These are phyloP conservation scores for Hygrophorus russula DNA, from an alignment of 768 basidiomycete genomes.

Conservation along the genomic window DNA sequence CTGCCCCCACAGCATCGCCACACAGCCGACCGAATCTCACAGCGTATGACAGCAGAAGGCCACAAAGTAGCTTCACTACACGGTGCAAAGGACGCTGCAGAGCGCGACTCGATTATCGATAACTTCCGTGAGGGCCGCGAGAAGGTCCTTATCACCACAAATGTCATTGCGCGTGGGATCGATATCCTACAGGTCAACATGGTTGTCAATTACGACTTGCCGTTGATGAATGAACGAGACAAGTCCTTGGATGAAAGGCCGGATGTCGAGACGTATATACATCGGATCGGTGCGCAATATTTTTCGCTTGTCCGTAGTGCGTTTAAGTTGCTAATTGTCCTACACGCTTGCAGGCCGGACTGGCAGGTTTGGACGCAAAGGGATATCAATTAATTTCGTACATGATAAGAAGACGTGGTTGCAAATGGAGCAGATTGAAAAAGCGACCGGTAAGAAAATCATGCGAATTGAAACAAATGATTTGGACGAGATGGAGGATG, in stretches of 20 bases:
- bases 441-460: constrained; percentile 66
- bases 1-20: constrained; percentile 54
- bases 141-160: constrained; percentile 94
- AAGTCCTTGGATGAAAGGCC: constrained; percentile 46
- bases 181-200: constrained; percentile 99
- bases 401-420: constrained; percentile 80
- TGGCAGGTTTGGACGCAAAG: constrained; percentile 94
- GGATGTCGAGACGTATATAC: constrained; percentile 95
- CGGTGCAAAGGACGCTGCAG: constrained; percentile 81
- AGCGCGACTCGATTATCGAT: constrained; percentile 90
- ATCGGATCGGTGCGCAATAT: constrained; percentile 73
- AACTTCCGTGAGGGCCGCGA: constrained; percentile 92
- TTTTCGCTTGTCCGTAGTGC: background rate
- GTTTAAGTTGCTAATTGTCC: background rate
- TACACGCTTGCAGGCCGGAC: constrained; percentile 64
- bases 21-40: constrained; percentile 86
- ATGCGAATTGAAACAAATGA: constrained; percentile 82
- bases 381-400: constrained; percentile 96
- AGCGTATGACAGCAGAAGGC: constrained; percentile 84
- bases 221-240: constrained; percentile 67
- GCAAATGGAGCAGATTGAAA: constrained; percentile 87
- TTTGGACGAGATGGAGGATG: constrained; percentile 91
- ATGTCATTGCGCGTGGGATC: constrained; percentile 96
- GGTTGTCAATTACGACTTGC: constrained; percentile 99
- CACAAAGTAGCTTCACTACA: constrained; percentile 96